These are phyloP conservation scores for Serpula lacrymans DNA, from an alignment of 768 basidiomycete species.

Conservation along the genomic window DNA sequence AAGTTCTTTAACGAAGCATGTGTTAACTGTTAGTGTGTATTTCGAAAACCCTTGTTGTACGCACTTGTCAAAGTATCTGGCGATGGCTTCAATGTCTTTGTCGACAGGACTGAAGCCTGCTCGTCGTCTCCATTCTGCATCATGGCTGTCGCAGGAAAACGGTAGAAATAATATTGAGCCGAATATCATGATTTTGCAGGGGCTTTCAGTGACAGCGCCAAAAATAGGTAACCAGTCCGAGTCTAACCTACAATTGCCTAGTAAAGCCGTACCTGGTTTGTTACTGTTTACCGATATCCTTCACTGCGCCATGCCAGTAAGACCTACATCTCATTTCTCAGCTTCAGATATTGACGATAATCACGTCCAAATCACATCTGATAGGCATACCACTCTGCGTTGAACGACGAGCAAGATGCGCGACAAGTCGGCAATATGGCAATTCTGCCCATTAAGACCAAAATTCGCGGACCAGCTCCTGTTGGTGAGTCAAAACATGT, in stretches of 20 bases:
- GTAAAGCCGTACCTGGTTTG: conserved; percentile 29
- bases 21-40: no score
- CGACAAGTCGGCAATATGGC: conserved; percentile 87
- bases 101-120: conserved; percentile 40
- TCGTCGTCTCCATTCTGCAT: conserved; percentile 33
- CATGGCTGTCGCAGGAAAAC: conserved; percentile 25
- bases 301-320: conserved; percentile 48
- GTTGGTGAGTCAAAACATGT: conserved; percentile 44
- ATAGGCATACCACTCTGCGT: conserved; percentile 94
- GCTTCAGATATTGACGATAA: background rate
- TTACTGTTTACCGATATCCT: conserved; percentile 28
- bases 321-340: conserved; percentile 14
- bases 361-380: conserved; percentile 1
- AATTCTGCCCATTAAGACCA: conserved; percentile 87
- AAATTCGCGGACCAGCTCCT: conserved; percentile 89
- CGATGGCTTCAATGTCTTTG: conserved; percentile 49
- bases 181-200: no score
- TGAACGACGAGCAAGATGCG: conserved; percentile 82
- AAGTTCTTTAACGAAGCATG: conserved; percentile 51
- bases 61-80: conserved; percentile 77
- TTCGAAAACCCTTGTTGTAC: no score
- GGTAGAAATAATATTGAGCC: conserved; percentile 13
- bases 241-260: no score
- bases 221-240: no score
- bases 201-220: no score